Percentiles rank a stretch among this genome's conserved stretches.
phyloP scores from a whole-genome alignment of 441 rosid genomes.

The Flueggea neowawraea region DNA sequence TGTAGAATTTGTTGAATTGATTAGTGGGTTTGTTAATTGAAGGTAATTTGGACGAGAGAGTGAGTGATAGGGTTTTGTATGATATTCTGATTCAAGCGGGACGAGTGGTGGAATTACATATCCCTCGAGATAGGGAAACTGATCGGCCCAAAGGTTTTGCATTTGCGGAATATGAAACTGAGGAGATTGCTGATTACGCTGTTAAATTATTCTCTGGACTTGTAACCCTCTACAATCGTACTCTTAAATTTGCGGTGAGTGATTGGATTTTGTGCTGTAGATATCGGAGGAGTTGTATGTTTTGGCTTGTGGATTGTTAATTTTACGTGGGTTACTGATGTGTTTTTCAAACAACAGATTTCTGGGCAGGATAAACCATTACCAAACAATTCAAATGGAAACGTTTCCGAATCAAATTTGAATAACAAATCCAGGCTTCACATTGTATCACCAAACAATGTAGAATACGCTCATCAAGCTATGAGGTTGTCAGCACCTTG shows the following conservation, averaged over 20 bases:
- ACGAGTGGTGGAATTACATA: constrained; percentile 63
- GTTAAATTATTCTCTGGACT: constrained; percentile 90
- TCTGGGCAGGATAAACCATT: constrained; percentile 78
- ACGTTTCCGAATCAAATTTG: constrained; percentile 20
- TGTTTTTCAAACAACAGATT: constrained; percentile 33
- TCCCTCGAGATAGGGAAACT: constrained; percentile 83
- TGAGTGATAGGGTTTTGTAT: constrained; percentile 78
- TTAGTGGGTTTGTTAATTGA: background rate
- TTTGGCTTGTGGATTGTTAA: too few species aligned
- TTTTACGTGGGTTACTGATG: constrained; percentile 1
- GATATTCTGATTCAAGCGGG: constrained; percentile 93
- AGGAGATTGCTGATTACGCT: constrained; percentile 85
- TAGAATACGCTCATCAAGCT: constrained; percentile 33
- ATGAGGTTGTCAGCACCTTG: constrained; percentile 31
- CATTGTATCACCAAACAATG: constrained; percentile 19
- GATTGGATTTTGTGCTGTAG: background rate
- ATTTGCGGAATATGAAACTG: constrained; percentile 80
- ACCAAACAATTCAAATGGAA: constrained; percentile 21
- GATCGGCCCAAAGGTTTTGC: constrained; percentile 88
- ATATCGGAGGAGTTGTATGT: background rate
- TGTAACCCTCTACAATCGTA: constrained; percentile 72
- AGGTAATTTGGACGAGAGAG: constrained; percentile 88
- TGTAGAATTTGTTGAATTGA: background rate
- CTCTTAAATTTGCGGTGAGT: constrained; percentile 54
- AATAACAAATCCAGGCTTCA: constrained; percentile 35